phyloP scores from a whole-genome alignment of 345 rosid genomes.

The Theobroma cacao region DNA sequence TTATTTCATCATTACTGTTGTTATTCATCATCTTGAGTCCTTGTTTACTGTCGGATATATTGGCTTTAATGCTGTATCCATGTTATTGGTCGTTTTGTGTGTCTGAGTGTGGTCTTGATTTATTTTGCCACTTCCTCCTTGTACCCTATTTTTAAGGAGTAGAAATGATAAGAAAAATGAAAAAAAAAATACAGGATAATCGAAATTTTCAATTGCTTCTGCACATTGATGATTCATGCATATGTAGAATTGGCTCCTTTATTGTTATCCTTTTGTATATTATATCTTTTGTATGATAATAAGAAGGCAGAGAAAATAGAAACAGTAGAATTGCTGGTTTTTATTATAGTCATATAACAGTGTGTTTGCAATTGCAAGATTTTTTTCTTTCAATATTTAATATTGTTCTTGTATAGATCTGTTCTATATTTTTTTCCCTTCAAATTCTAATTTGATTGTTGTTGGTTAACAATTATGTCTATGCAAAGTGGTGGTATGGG shows the following conservation, averaged over 20 bases:
- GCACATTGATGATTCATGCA: background rate
- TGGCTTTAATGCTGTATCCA: background rate
- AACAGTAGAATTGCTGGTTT: background rate
- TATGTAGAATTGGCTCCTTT: background rate
- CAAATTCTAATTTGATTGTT: background rate
- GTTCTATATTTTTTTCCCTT: background rate
- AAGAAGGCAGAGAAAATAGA: background rate
- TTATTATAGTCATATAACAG: background rate
- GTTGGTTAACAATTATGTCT: conserved; percentile 1
- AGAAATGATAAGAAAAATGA: background rate
- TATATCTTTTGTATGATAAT: background rate
- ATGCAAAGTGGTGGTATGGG: conserved; percentile 13
- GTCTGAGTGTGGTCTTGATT: background rate
- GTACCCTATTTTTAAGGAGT: background rate
- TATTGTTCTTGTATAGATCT: background rate
- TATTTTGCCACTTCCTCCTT: background rate
- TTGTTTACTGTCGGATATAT: background rate
- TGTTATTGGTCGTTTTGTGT: background rate
- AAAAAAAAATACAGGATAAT: background rate
- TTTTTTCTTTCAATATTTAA: background rate
- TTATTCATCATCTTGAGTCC: background rate
- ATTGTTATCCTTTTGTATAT: background rate
- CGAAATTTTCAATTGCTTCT: background rate
- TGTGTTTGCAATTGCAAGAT: background rate
- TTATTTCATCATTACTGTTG: background rate